Conservation (phyloP, 345 rosid species). For the Jatropha curcas region DNA sequence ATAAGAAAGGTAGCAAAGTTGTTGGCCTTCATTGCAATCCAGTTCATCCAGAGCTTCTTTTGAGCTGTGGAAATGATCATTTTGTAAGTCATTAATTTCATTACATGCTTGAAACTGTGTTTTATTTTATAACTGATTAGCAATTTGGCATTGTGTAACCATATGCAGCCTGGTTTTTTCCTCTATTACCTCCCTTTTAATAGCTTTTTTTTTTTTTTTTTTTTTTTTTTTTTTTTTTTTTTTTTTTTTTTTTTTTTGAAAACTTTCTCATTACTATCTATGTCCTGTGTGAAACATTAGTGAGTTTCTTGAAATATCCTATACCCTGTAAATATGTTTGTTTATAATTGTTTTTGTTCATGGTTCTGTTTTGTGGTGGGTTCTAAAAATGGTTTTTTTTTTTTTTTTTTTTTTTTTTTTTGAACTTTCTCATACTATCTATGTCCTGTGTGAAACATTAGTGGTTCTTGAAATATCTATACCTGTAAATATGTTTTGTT, state of each 20-base stretch:
- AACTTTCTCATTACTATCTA: too few species aligned
- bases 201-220: too few species aligned
- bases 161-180: background rate
- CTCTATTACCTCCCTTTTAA: background rate
- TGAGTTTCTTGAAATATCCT: background rate
- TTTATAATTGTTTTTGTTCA: too few species aligned
- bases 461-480: background rate
- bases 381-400: conserved; percentile 12
- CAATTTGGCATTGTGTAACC: background rate
- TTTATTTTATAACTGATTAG: background rate
- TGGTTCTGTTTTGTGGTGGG: conserved; percentile 1
- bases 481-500: too few species aligned
- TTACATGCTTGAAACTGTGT: background rate
- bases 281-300: background rate
- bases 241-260: too few species aligned
- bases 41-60: conserved; percentile 78
- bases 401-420: too few species aligned
- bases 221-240: too few species aligned
- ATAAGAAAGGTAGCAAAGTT: conserved; percentile 90
- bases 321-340: too few species aligned
- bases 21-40: conserved; percentile 97
- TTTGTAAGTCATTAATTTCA: conserved; percentile 55
- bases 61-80: conserved; percentile 97
- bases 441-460: background rate
- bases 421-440: too few species aligned